phyloP scores from a whole-genome alignment of 1,284 basidiomycete genomes.

The Mycena citricolor region DNA sequence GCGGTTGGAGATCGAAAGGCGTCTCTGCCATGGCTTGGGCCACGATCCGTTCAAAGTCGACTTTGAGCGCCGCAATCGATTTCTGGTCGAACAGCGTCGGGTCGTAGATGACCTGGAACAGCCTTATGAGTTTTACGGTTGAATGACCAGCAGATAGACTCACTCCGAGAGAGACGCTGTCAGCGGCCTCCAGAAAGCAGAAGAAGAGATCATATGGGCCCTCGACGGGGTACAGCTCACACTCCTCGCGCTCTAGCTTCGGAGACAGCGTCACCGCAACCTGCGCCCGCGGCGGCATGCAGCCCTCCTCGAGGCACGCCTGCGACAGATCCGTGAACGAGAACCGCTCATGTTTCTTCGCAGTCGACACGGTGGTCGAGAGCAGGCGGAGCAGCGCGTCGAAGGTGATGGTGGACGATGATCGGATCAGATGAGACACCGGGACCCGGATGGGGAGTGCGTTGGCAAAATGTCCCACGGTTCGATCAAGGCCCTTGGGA shows the following conservation, averaged over 20 bases:
- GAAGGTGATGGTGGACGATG: background rate
- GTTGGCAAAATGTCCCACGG: background rate
- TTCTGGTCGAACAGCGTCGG: background rate
- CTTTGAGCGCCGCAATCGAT: background rate
- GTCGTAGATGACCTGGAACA: constrained; percentile 2
- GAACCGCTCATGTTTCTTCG: background rate
- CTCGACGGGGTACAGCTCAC: background rate
- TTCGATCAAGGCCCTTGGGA: background rate
- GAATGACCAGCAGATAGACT: too few relatives aligned
- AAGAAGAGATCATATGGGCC: constrained; percentile 1
- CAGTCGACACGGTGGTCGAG: background rate
- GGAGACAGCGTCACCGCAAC: constrained; percentile 1
- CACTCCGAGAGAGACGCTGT: constrained; percentile 1
- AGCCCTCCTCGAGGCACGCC: background rate
- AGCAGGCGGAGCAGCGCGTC: background rate
- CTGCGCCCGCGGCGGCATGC: background rate
- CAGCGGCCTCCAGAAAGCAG: background rate
- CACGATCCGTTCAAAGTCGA: background rate
- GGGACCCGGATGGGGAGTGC: background rate
- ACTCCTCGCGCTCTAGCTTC: background rate
- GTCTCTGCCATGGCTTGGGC: background rate
- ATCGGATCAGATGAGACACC: background rate
- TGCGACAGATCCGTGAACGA: background rate
- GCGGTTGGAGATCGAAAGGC: background rate
- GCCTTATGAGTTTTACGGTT: too few relatives aligned